These are phyloP conservation scores for Porogramme epimiltina DNA, from an alignment of 1,284 basidiomycete species.

Conservation along the genomic window DNA sequence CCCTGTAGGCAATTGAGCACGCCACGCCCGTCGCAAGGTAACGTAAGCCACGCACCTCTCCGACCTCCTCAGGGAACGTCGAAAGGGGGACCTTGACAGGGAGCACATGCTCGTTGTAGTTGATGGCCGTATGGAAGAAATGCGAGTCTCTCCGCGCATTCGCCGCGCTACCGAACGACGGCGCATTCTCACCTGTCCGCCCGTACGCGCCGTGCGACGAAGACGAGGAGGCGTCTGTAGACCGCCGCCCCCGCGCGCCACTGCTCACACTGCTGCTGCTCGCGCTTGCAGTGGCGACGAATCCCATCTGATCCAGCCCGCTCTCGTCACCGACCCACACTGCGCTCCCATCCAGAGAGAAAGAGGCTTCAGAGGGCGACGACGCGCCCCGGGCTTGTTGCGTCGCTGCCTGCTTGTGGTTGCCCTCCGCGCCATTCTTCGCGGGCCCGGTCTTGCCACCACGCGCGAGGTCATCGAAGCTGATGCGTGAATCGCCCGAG, in stretches of 20 bases:
- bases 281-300: conserved; percentile 20
- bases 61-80: conserved; percentile 92
- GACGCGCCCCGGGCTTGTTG: conserved; percentile 36
- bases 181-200: conserved; percentile 23
- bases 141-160: conserved; percentile 84
- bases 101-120: conserved; percentile 76
- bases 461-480: conserved; percentile 65
- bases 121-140: conserved; percentile 85
- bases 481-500: conserved; percentile 63
- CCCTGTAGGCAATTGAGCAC: conserved; percentile 56
- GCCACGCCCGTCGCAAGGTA: too few species aligned
- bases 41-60: conserved; percentile 68
- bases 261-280: conserved; percentile 22
- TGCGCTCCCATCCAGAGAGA: conserved; percentile 72
- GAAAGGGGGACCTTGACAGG: conserved; percentile 88
- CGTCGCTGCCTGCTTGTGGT: conserved; percentile 31
- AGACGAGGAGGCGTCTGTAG: conserved; percentile 71
- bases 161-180: conserved; percentile 21
- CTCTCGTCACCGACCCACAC: conserved; percentile 81
- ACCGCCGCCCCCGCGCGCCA: conserved; percentile 52
- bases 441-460: conserved; percentile 30
- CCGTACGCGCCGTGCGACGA: conserved; percentile 51
- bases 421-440: conserved; percentile 40
- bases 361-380: conserved; percentile 69
- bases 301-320: conserved; percentile 36